These are phyloP conservation scores for Penicillium longicatenatum DNA, from an alignment of 495 filamentous ascomycete genomes.

Conservation along the genomic window DNA sequence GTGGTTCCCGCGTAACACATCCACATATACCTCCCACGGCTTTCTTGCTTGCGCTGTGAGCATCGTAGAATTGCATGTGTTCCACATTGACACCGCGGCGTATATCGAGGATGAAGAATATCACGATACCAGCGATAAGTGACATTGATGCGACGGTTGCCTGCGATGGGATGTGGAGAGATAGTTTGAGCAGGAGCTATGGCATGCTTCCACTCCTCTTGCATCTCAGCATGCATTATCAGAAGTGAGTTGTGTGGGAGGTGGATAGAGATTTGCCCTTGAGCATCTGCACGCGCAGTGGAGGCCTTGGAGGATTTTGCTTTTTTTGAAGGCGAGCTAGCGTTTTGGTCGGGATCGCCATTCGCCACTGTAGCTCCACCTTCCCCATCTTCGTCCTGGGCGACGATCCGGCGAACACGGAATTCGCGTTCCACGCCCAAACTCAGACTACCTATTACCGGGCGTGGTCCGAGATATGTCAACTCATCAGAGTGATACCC, in stretches of 20 bases:
- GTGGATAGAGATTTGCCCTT: slow-evolving; percentile 88
- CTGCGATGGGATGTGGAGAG: slow-evolving; percentile 78
- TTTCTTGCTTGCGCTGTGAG: slow-evolving; percentile 74
- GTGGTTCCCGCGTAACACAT: slow-evolving; percentile 81
- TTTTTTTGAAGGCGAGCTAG: background rate
- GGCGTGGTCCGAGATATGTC: slow-evolving; percentile 86
- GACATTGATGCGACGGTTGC: slow-evolving; percentile 82
- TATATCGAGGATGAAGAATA: slow-evolving; percentile 68
- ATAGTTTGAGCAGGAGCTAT: slow-evolving; percentile 73
- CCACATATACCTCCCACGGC: slow-evolving; percentile 86
- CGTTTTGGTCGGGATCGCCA: slow-evolving; percentile 17
- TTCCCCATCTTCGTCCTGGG: slow-evolving; percentile 49
- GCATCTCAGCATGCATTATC: slow-evolving; percentile 89
- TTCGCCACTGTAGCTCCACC: slow-evolving; percentile 10
- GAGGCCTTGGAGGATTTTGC: slow-evolving; percentile 15
- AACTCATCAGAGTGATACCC: slow-evolving; percentile 92
- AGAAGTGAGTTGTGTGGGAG: slow-evolving; percentile 92
- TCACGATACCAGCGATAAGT: slow-evolving; percentile 88
- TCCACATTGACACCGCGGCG: slow-evolving; percentile 62
- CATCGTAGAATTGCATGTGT: slow-evolving; percentile 74
- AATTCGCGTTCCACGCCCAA: slow-evolving; percentile 91
- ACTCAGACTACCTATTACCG: slow-evolving; percentile 87
- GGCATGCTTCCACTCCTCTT: slow-evolving; percentile 60
- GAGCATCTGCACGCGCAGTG: slow-evolving; percentile 52
- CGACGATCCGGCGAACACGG: slow-evolving; percentile 72